Evolutionary conservation across 2,329 filamentous ascomycete species (phyloP).

Genomic region (Taxawa tesnikishii): DNA sequence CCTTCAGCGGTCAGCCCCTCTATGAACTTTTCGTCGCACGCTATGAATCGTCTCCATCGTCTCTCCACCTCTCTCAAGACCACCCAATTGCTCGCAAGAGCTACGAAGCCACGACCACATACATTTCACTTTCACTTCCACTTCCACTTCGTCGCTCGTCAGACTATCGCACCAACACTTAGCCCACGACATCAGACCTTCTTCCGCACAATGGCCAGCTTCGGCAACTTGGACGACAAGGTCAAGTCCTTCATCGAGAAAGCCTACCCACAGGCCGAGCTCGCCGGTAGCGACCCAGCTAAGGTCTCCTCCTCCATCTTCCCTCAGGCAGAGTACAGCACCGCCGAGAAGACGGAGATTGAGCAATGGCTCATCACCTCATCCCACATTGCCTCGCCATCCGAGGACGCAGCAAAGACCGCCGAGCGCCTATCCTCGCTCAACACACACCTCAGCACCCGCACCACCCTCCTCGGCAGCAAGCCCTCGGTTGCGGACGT

Average conservation of each 20-base stretch:
- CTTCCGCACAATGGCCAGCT: slow-evolving; percentile 17
- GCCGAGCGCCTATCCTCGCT: slow-evolving; percentile 61
- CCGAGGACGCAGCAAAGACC: slow-evolving; percentile 44
- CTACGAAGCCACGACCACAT: too few species aligned
- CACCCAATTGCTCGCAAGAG: too few species aligned
- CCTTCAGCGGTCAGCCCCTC: too few species aligned
- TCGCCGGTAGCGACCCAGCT: slow-evolving; percentile 16
- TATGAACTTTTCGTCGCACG: too few species aligned
- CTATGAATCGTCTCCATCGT: too few species aligned
- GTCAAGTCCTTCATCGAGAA: slow-evolving; percentile 17
- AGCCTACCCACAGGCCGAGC: slow-evolving; percentile 20
- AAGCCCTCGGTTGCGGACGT: slow-evolving; percentile 86
- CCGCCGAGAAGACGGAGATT: slow-evolving; percentile 74
- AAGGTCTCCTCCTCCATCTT: slow-evolving; percentile 23
- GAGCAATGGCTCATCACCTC: slow-evolving; percentile 78
- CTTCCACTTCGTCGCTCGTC: too few species aligned
- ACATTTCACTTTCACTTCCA: too few species aligned
- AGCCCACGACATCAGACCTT: too few species aligned
- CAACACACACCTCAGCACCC: slow-evolving; percentile 76
- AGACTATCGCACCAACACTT: too few species aligned
- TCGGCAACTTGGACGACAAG: slow-evolving; percentile 21
- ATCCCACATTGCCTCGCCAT: slow-evolving; percentile 51
- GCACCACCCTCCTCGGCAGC: slow-evolving; percentile 76
- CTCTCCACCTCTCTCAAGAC: too few species aligned
- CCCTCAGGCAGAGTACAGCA: slow-evolving; percentile 43